Base-by-base conservation (phyloP, 2,329 filamentous ascomycete species). In the Alternaria tenuissima region DNA sequence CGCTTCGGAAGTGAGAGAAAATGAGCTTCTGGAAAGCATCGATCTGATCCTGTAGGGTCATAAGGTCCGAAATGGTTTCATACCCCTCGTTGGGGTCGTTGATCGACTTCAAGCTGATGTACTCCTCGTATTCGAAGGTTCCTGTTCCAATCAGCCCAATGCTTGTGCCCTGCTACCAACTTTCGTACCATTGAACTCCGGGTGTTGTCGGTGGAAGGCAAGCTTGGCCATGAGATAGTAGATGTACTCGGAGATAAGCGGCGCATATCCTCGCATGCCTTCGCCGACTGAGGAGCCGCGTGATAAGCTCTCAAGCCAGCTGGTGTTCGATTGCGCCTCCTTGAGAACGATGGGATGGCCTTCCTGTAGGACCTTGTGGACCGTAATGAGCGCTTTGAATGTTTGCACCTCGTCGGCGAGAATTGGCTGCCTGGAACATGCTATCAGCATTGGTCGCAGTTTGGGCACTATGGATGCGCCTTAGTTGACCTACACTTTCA, bases 21-120 rank as follows among this genome's bases (percentile, higher is more conserved):
- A 98, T 95, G 66, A 99, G 86, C 82, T 98, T 99, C 79, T 99
- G 95, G 81, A 99, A 98, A 68, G 93, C 90, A 80, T 99, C 95
- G 70, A 99, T 99, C 84, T 97, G 94, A 79, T 99, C 95, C 78
- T 99, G 95, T 60, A 99, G 85, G 8, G 89, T 91, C 94, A 98
- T 97, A 55, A 99, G 86, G 79, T 99, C 95, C 68, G 90, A 92
- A 71, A 99, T 98, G 24, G 94, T 97, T 84, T 99, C 95, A 77
- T 91, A 91, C 38, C 95, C 95, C 82, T 99, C 95, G 75, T 99
- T 98, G 4, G 95, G 95, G 79, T 99, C 95, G 79, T 98, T 97
- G 82, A 96, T 98, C 28, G 93, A 93, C 83, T 97, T 98, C 77
- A 99, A 84, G 76, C 93, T 97, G 78, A 98, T 94, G 79, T 99